A percentile compares a stretch with the other conserved stretches of the same genome.
These are phyloP conservation scores for Wickerhamiella dianesei DNA, from an alignment of 805 yeast genomes.

Conservation along the genomic window DNA sequence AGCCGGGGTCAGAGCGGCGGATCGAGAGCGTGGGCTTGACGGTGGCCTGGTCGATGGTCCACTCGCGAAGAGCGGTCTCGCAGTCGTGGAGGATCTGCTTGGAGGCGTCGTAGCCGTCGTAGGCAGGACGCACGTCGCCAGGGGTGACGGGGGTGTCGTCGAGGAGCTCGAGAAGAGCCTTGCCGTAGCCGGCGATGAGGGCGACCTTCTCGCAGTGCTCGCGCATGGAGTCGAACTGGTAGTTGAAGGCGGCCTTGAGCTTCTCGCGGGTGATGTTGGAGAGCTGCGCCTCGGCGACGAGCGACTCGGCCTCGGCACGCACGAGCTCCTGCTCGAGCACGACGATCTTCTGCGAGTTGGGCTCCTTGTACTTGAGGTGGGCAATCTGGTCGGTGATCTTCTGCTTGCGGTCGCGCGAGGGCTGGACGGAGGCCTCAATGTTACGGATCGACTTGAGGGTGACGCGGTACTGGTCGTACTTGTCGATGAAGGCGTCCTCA, in stretches of 20 bases:
- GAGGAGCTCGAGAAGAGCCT: constrained; percentile 85
- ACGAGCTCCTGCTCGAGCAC: constrained; percentile 97
- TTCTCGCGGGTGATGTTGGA: constrained; percentile 97
- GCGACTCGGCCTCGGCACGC: constrained; percentile 97
- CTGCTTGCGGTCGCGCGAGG: constrained; percentile 94
- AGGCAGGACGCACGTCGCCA: constrained; percentile 96
- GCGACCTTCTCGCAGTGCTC: constrained; percentile 95
- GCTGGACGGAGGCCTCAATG: constrained; percentile 96
- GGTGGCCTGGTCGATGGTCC: constrained; percentile 94
- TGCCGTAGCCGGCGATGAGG: constrained; percentile 96
- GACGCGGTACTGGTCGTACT: constrained; percentile 95
- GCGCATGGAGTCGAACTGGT: constrained; percentile 89
- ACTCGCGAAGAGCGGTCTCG: constrained; percentile 84
- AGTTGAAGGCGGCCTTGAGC: constrained; percentile 91
- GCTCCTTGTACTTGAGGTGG: constrained; percentile 94
- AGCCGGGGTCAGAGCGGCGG: constrained; percentile 46
- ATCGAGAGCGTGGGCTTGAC: constrained; percentile 87
- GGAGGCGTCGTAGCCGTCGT: constrained; percentile 96
- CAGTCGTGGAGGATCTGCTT: constrained; percentile 96
- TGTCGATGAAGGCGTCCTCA: constrained; percentile 96
- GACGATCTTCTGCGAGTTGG: constrained; percentile 88
- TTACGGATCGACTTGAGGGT: constrained; percentile 89
- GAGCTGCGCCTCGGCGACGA: constrained; percentile 97
- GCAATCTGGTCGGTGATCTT: constrained; percentile 97
- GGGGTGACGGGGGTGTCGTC: constrained; percentile 98